Base-by-base conservation (phyloP, 225 moss, liverwort and hornwort species). In the Sphagnum contortum region DNA sequence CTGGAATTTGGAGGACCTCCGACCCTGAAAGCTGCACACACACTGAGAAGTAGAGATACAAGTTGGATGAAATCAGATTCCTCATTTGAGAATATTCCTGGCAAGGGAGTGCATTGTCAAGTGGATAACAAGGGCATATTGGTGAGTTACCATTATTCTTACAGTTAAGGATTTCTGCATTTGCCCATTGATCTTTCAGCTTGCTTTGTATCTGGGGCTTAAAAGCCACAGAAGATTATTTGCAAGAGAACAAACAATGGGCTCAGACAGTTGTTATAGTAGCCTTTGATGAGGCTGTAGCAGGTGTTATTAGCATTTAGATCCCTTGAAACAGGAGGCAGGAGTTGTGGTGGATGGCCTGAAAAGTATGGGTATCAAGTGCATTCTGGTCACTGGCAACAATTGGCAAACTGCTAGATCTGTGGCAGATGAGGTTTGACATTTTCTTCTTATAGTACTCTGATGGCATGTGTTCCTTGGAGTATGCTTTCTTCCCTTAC, bases 291-390 rank as follows among this genome's bases (percentile, higher is more conserved):
- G 79, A 81, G 2, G 48, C 51, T 2, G 75, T 94, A 44, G 76
- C 81, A 5, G 91, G 94, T 54, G 76, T 81, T 8, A 77, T 94
- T 45, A 85, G 87, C 12, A 81, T 94, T 83, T 91, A 0, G 94
- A 94, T 64, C 91, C 94, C 61, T 64, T 94, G 75, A 94, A 94
- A 66, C 87, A 89, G 3, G 94, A 94, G 69, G 91, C 91, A n/a
- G 72, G 87, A 3, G 66, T 89, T 4, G 94, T 94, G 3, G 85
- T 94, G 29, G 77, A 81, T 48, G 94, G 85, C 4, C 77, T 94
- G 0, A 87, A 76, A 64, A 83, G 85, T 56, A 91, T 94, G 94
- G 83, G 91, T 77, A 89, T 94, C 65, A 87, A 80, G 49, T 89
- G 89, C 11, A 71, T 94, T 3, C 77, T 91, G 76, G 80, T 94